Percentiles rank a stretch among this genome's conserved stretches.
phyloP scores from a whole-genome alignment of 441 rosid species.

The Adansonia gregorii region DNA sequence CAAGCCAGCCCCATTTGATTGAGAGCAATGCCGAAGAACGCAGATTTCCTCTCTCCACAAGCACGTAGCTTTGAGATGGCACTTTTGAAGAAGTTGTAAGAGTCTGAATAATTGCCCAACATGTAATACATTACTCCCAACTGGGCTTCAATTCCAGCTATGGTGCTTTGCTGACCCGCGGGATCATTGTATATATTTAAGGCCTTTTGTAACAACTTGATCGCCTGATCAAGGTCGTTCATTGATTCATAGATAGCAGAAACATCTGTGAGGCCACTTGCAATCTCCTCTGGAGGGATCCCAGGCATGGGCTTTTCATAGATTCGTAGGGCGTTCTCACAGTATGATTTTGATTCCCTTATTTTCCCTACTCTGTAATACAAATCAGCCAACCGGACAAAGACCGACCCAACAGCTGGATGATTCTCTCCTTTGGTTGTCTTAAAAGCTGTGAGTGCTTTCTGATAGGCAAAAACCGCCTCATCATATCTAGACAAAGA shows the following conservation, averaged over 20 bases:
- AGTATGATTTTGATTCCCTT: conserved; percentile 68
- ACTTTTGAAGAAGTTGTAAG: conserved; percentile 52
- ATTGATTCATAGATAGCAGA: conserved; percentile 70
- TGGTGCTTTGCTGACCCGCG: conserved; percentile 63
- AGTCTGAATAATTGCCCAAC: conserved; percentile 63
- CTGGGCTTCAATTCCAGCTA: conserved; percentile 76
- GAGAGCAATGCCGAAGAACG: conserved; percentile 72
- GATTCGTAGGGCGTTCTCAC: conserved; percentile 66
- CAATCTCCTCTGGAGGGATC: conserved; percentile 69
- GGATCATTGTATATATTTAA: conserved; percentile 38
- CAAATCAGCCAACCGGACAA: conserved; percentile 45
- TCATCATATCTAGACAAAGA: conserved; percentile 68
- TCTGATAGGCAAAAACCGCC: conserved; percentile 72
- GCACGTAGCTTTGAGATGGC: conserved; percentile 61
- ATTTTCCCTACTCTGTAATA: conserved; percentile 56
- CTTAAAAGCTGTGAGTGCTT: conserved; percentile 67
- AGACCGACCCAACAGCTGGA: conserved; percentile 65
- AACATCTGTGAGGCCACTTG: conserved; percentile 64
- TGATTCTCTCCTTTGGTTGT: conserved; percentile 72
- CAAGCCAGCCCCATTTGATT: conserved; percentile 82
- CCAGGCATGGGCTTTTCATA: conserved; percentile 57
- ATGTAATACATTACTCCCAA: conserved; percentile 75
- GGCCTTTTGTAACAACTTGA: conserved; percentile 61
- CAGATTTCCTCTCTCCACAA: conserved; percentile 64
- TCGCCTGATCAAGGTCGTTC: conserved; percentile 68